Base-by-base conservation (phyloP, 208 protist genomes). In the Herpetomonas samuelpessoai region DNA sequence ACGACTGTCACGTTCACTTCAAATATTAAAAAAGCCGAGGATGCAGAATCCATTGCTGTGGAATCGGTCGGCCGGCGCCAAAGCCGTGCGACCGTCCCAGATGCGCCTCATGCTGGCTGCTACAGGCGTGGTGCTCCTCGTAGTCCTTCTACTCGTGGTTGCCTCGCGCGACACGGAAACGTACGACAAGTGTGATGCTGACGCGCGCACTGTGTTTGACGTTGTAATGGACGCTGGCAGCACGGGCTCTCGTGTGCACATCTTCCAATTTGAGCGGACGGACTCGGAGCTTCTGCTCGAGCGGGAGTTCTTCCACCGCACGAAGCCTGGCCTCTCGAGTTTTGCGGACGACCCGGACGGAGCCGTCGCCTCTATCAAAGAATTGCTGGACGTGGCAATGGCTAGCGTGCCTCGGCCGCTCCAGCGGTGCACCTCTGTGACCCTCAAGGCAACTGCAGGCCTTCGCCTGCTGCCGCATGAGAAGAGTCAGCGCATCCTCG, bases 141-240 rank as follows among this genome's bases (percentile, higher is more conserved):
- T 58, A 35, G 27, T 68, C 7, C 7, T 68, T 7, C 16, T 54
- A 10, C 41, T 59, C 31, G 46, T 31, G 3, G 1, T 68, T 10
- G 44, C 60, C 10, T 45, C 29, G 1, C 49, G 48, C 21, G 6
- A 16, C 19, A 31, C 49, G 18, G 46, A 46, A 19, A 21, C 9
- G 4, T 48, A 48, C 18, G 4, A 10, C 44, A 19, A 19, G 4
- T 48, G 44, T 19, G 44, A 48, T 19, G 19, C 16, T 6, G 4
- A 4, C 10, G 7, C 9, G 16, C 28, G 47, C 3, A 62, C 60
- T 19, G 41, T 76, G 0, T 91, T 74, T 49, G 84, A 88, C 46
- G 56, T 88, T 21, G 66, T 91, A 1, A 62, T 91, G 19, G 84
- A 91, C 55, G 84, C 84, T 1, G 84, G 84, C 53, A 88, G 81